Evolutionary conservation across 2,329 filamentous ascomycete genomes (phyloP).

Genomic region (Tricladium varicosporioides): DNA sequence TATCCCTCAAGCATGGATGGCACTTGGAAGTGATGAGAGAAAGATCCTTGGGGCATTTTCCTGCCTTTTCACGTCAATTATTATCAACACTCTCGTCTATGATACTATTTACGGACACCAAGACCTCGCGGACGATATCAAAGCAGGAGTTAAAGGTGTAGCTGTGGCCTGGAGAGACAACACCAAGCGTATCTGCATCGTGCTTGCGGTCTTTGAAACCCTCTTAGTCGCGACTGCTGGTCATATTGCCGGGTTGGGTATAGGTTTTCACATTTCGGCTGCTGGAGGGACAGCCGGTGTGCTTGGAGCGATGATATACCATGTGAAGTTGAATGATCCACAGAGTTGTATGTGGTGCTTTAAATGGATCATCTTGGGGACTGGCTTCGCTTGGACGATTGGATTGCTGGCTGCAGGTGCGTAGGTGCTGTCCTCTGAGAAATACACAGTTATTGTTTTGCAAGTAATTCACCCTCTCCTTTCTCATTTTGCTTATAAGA

Average conservation of each 20-base stretch:
- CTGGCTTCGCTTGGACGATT: neutral
- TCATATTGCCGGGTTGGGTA: neutral
- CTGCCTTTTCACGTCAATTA: neutral
- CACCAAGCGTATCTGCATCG: neutral
- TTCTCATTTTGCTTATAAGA: no score
- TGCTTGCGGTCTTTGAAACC: neutral
- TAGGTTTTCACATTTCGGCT: neutral
- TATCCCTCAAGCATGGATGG: no score
- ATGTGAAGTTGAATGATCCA: neutral
- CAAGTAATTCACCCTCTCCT: no score
- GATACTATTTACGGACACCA: slow-evolving; percentile 1
- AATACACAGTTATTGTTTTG: no score
- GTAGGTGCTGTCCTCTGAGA: neutral
- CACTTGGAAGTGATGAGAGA: no score
- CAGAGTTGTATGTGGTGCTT: neutral
- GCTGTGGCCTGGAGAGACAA: slow-evolving; percentile 1
- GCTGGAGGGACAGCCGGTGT: neutral
- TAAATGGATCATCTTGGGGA: neutral
- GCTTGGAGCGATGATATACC: neutral
- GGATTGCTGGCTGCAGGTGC: neutral
- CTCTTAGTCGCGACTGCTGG: neutral
- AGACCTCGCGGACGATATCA: neutral
- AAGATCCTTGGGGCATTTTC: neutral
- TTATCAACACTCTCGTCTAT: neutral
- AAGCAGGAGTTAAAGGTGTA: neutral